These are phyloP conservation scores for Apiospora saccharicola DNA, from an alignment of 2,329 filamentous ascomycete genomes.

Conservation along the genomic window DNA sequence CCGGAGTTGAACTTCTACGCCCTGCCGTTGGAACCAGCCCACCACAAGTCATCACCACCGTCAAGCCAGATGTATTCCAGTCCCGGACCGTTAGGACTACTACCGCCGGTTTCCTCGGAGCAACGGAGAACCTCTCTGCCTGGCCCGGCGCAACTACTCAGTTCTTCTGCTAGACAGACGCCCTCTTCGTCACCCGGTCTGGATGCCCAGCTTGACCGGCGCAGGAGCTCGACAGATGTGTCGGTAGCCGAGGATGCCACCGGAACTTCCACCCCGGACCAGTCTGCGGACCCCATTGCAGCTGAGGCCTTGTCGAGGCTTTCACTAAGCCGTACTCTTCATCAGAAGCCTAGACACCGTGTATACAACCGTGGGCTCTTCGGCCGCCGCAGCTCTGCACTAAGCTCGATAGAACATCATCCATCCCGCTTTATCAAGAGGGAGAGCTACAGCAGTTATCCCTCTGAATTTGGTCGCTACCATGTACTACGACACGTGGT, in stretches of 20 bases:
- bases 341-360: not conserved
- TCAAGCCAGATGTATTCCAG: conserved; percentile 7
- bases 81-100: not conserved
- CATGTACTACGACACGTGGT: not conserved
- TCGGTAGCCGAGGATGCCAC: not conserved
- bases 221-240: not conserved
- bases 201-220: conserved; percentile 6
- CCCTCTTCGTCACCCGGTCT: not conserved
- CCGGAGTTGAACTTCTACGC: conserved; percentile 26
- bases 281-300: not conserved
- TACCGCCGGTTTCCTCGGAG: not conserved
- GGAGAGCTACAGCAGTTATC: not conserved
- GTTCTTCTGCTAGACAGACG: not conserved
- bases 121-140: not conserved
- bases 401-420: conserved; percentile 4
- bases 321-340: not conserved
- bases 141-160: not conserved
- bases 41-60: conserved; percentile 1
- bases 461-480: not conserved
- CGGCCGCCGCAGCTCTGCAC: not conserved
- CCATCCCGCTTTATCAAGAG: not conserved
- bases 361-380: not conserved
- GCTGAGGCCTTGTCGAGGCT: not conserved
- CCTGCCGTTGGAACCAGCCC: not conserved
- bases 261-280: not conserved